phyloP scores from a whole-genome alignment of 2,329 filamentous ascomycete species.

The Cercospora sojina region DNA sequence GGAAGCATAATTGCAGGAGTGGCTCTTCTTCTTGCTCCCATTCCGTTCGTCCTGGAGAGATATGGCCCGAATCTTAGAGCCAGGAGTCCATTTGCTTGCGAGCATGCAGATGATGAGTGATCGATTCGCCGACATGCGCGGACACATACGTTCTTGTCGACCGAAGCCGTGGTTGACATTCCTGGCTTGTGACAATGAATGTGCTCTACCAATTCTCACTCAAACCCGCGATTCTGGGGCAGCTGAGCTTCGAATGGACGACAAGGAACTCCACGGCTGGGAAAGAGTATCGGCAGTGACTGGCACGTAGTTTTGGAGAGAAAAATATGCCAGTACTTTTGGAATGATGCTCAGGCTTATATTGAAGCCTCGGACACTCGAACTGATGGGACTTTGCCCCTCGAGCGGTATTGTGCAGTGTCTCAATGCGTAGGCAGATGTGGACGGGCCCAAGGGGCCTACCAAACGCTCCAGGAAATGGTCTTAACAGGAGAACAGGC shows the following conservation, averaged over 20 bases:
- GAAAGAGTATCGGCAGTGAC: background rate
- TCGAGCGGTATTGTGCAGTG: too few species aligned
- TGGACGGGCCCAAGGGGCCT: too few species aligned
- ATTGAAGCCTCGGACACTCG: too few species aligned
- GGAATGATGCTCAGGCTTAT: too few species aligned
- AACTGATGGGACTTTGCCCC: too few species aligned
- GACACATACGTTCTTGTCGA: background rate
- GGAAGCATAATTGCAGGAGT: constrained; percentile 42
- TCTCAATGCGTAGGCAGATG: too few species aligned
- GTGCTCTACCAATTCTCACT: background rate
- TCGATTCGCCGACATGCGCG: background rate
- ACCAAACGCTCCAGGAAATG: background rate
- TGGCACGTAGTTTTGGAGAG: background rate
- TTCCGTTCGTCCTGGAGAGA: constrained; percentile 34
- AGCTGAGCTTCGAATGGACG: background rate
- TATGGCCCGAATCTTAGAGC: constrained; percentile 39
- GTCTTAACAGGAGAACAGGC: background rate
- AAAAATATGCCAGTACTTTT: background rate
- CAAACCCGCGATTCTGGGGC: background rate
- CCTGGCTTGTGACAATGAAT: background rate
- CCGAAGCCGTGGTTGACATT: background rate
- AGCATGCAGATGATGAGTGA: constrained; percentile 39
- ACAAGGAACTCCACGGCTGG: background rate
- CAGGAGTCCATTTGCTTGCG: constrained; percentile 42
- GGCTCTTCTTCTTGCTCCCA: constrained; percentile 33